Conservation (phyloP, 2,329 filamentous ascomycete genomes). For the Epichloe brachyelytri region DNA sequence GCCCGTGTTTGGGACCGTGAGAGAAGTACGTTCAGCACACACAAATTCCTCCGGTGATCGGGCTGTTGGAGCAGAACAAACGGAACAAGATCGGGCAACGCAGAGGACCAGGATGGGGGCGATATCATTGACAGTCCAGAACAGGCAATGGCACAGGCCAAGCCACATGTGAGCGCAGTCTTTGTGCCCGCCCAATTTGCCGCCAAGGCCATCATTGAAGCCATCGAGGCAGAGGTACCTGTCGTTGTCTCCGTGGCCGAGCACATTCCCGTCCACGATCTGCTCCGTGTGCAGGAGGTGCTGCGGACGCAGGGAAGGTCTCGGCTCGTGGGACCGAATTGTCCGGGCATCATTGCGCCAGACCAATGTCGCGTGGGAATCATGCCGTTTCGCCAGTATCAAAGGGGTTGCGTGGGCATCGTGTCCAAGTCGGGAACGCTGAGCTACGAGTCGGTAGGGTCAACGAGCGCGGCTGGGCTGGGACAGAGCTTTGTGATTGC, state of each 20-base stretch:
- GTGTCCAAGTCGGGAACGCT: slow-evolving; percentile 71
- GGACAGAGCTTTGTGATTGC: slow-evolving; percentile 68
- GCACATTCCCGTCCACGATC: slow-evolving; percentile 66
- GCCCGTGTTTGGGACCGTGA: slow-evolving; percentile 23
- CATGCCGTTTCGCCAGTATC: slow-evolving; percentile 28
- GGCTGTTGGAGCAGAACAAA: too few relatives aligned
- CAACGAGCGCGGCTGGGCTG: slow-evolving; percentile 58
- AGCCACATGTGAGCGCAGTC: slow-evolving; percentile 57
- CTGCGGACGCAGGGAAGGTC: slow-evolving; percentile 59
- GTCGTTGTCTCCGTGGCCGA: slow-evolving; percentile 70
- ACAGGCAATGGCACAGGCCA: slow-evolving; percentile 21
- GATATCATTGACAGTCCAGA: neutral
- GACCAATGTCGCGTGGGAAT: slow-evolving; percentile 44
- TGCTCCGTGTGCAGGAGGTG: slow-evolving; percentile 57
- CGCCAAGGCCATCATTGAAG: slow-evolving; percentile 56
- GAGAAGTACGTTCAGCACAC: slow-evolving; percentile 13
- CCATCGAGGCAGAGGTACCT: slow-evolving; percentile 66
- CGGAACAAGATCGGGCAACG: too few relatives aligned
- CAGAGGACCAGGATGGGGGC: too few relatives aligned
- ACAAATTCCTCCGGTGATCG: too few relatives aligned
- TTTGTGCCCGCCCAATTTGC: slow-evolving; percentile 59
- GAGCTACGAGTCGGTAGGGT: slow-evolving; percentile 68
- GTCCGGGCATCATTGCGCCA: slow-evolving; percentile 66
- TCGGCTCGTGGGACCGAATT: slow-evolving; percentile 67
- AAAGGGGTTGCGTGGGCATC: slow-evolving; percentile 55